phyloP scores from a whole-genome alignment of 306 rosid genomes.

The Hippophae rhamnoides region DNA sequence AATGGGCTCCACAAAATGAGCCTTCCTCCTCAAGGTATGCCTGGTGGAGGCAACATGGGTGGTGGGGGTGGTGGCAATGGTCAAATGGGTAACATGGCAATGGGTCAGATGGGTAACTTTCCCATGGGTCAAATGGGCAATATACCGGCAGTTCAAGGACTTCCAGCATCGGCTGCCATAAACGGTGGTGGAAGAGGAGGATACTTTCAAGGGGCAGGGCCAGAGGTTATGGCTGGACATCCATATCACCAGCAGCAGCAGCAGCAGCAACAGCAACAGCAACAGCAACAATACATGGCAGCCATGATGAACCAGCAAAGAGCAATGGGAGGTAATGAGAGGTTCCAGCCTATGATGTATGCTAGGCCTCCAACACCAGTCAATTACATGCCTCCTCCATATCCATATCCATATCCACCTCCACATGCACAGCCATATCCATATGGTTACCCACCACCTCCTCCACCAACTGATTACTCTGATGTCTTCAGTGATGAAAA shows the following conservation, averaged over 20 bases:
- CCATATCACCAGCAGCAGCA: constrained; percentile 33
- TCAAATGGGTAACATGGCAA: not conserved
- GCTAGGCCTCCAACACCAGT: constrained; percentile 36
- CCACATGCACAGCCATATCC: not conserved
- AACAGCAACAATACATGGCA: constrained; percentile 49
- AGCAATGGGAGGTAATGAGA: constrained; percentile 32
- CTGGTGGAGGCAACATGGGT: constrained; percentile 15
- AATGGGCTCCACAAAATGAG: constrained; percentile 31
- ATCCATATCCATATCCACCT: too few species aligned
- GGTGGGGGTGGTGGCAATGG: not conserved
- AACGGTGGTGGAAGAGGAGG: constrained; percentile 24
- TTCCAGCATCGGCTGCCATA: constrained; percentile 39
- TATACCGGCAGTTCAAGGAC: constrained; percentile 57
- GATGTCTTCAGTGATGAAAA: constrained; percentile 64
- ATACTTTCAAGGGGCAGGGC: constrained; percentile 23
- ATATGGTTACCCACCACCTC: constrained; percentile 20
- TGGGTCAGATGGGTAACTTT: constrained; percentile 30
- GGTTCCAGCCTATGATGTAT: constrained; percentile 80
- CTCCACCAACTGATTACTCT: constrained; percentile 21
- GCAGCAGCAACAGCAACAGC: too few species aligned
- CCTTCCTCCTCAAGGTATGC: not conserved
- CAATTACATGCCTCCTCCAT: constrained; percentile 29
- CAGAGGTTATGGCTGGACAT: constrained; percentile 42
- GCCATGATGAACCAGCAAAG: constrained; percentile 70
- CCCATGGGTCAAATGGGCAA: too few species aligned